Evolutionary conservation across 257 asterid genomes (phyloP).

Genomic region (Misopates orontium): DNA sequence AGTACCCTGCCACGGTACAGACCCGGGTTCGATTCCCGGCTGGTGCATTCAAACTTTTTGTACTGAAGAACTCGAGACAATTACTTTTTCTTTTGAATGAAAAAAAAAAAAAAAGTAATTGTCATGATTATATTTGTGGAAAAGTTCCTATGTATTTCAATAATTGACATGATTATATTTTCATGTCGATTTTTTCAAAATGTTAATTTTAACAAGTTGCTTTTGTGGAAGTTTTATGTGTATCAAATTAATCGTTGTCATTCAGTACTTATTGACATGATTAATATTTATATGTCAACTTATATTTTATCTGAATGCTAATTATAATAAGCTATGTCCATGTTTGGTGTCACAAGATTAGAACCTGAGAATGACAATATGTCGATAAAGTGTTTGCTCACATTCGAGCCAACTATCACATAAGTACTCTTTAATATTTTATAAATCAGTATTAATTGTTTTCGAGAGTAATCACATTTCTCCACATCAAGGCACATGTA

Average conservation of each 20-base stretch:
- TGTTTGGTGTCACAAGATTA: not conserved
- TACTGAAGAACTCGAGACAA: no score
- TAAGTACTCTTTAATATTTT: not conserved
- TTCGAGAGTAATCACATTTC: not conserved
- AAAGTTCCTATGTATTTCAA: no score
- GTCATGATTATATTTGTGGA: no score
- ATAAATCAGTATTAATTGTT: not conserved
- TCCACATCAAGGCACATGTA: conserved; percentile 7
- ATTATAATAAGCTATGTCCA: no score
- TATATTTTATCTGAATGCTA: not conserved
- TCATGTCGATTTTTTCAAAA: not conserved
- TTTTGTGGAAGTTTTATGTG: no score
- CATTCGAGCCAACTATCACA: not conserved
- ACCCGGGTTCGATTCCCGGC: conserved; percentile 88
- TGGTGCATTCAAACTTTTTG: not conserved
- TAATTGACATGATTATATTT: no score
- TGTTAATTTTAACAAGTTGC: no score
- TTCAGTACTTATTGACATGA: no score
- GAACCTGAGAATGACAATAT: not conserved
- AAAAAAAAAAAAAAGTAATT: no score
- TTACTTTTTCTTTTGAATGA: no score
- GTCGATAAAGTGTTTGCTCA: not conserved
- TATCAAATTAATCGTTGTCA: no score
- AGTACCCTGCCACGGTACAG: conserved; percentile 88
- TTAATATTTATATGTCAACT: no score